These are phyloP conservation scores for Sarocladium brachiariae DNA, from an alignment of 2,329 filamentous ascomycete genomes.

Conservation along the genomic window DNA sequence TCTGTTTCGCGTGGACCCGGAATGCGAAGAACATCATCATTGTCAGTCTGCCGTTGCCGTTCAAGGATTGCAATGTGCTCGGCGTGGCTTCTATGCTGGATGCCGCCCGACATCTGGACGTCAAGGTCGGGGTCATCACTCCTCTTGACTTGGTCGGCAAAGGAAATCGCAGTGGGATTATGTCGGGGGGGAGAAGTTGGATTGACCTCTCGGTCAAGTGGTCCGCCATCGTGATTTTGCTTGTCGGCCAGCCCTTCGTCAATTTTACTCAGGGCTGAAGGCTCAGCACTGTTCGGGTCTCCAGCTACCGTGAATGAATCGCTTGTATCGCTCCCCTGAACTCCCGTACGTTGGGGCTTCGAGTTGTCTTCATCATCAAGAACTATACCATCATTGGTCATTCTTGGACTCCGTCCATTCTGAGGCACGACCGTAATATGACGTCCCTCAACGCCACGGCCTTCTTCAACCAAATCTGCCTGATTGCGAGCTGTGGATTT, in stretches of 20 bases:
- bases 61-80: constrained; percentile 86
- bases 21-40: constrained; percentile 67
- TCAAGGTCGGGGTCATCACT: constrained; percentile 43
- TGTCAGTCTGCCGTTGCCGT: constrained; percentile 71
- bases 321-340: constrained; percentile 30
- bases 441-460: constrained; percentile 50
- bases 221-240: constrained; percentile 10
- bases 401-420: constrained; percentile 46
- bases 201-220: constrained; percentile 1
- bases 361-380: constrained; percentile 32
- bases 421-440: constrained; percentile 60
- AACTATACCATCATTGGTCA: constrained; percentile 56
- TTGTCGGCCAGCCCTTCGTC: neutral
- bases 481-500: constrained; percentile 43
- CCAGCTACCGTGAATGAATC: constrained; percentile 24
- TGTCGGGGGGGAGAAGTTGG: neutral
- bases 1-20: constrained; percentile 90
- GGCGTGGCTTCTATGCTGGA: constrained; percentile 50
- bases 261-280: constrained; percentile 17
- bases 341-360: constrained; percentile 12
- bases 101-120: neutral
- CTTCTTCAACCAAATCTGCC: constrained; percentile 48
- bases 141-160: constrained; percentile 58
- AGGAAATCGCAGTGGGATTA: constrained; percentile 46
- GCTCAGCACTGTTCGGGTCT: constrained; percentile 19